Conservation (phyloP, 1,139 yeast genomes). For the Casaregolazyma lundiana region DNA sequence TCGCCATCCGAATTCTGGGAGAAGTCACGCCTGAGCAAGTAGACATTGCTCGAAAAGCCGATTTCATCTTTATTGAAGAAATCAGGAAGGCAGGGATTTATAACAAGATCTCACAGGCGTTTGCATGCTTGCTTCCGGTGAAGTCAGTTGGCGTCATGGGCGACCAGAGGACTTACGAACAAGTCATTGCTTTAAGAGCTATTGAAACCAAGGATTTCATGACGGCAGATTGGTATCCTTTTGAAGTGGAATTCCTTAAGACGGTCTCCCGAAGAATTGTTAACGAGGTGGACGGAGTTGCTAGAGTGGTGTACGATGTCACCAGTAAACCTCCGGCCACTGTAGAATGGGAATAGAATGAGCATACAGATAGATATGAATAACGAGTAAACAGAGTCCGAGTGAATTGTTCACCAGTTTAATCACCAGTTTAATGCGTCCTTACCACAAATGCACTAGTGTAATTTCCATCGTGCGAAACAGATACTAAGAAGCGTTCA, state of each 20-base stretch:
- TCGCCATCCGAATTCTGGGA: conserved; percentile 95
- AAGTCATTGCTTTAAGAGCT: conserved; percentile 97
- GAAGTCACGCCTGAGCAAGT: conserved; percentile 92
- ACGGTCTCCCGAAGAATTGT: conserved; percentile 93
- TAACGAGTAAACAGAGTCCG: neutral
- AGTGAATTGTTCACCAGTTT: neutral
- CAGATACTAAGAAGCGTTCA: conserved; percentile 51
- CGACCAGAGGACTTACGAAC: conserved; percentile 98
- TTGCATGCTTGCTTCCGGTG: conserved; percentile 94
- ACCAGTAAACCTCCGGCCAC: conserved; percentile 99
- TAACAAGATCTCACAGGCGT: conserved; percentile 92
- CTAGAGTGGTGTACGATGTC: conserved; percentile 97
- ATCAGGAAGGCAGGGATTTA: conserved; percentile 90
- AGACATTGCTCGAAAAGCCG: conserved; percentile 96
- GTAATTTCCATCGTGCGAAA: conserved; percentile 64
- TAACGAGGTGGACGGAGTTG: conserved; percentile 97
- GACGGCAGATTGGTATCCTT: conserved; percentile 99
- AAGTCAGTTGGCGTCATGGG: conserved; percentile 99
- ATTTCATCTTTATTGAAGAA: conserved; percentile 90
- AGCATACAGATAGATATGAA: neutral
- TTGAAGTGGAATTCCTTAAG: conserved; percentile 89
- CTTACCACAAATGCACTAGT: conserved; percentile 34
- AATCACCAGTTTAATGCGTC: too few relatives aligned
- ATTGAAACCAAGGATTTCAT: conserved; percentile 96
- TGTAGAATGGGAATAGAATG: conserved; percentile 90